Base-by-base conservation (phyloP, 306 rosid genomes). In the Inga leiocalycina region DNA sequence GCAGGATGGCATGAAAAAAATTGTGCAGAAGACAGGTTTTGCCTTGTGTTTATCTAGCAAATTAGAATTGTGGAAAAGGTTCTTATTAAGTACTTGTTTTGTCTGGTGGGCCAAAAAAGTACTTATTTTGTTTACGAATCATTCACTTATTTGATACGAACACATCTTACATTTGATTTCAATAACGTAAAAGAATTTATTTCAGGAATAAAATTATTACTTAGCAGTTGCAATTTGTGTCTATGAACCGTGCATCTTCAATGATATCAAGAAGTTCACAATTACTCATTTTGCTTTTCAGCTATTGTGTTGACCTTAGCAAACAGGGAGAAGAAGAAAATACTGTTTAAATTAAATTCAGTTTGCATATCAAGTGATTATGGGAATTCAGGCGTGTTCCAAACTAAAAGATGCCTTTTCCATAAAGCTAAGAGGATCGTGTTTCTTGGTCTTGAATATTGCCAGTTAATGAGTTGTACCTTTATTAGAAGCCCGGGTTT, bases 371-470 rank as follows among this genome's bases (percentile, higher is more conserved):
- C 43, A 22, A 77, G 15, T 30, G 57, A 34, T 41, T 17, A 17
- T 64, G 59, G 35, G 30, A 64, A 22, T 64, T 27, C 10, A 39
- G 57, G 61, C 4, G 1, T 43, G 59, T 44, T 51, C 20, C 59
- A 24, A 43, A 64, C 30, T 24, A 46, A 27, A 44, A 30, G 61
- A 45, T 13, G 30, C 13, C 37, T 43, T 76, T 22, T 24, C 45
- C 45, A 37, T 80, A 59, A 70, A 32, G 54, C 71, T 27, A 54
- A 10, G 81, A 74, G 71, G 71, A 86, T 56, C 49, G 59, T 70
- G 76, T 57, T 74, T 43, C 75, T 57, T 74, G 19, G 67, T 8
- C 62, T 54, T 74, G 44, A 72, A 39, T 59, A 56, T 81, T 79
- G 68, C 71, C 68, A 61, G 44, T 64, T 64, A 64, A 30, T 64